These are phyloP conservation scores for Neofusicoccum ribis DNA, from an alignment of 2,329 filamentous ascomycete genomes.

Conservation along the genomic window DNA sequence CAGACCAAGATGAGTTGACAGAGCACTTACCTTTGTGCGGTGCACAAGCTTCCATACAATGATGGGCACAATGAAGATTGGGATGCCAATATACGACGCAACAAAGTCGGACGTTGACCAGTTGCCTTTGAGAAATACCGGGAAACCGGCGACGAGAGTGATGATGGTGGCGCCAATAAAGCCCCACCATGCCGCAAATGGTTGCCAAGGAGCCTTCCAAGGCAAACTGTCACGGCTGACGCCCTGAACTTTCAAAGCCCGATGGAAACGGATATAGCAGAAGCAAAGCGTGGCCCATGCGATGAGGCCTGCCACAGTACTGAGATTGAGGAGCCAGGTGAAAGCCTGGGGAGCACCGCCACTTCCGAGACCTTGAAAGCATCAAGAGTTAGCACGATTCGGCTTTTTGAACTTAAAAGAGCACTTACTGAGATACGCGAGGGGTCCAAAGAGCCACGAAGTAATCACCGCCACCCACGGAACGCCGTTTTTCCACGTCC, in stretches of 20 bases:
- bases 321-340: constrained; percentile 16
- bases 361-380: constrained; percentile 17
- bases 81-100: constrained; percentile 32
- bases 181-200: background rate
- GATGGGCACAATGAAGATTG: constrained; percentile 41
- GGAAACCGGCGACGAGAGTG: background rate
- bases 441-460: constrained; percentile 36
- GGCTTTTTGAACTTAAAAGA: constrained; percentile 54
- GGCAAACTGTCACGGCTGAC: constrained; percentile 31
- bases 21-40: constrained; percentile 37
- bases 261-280: constrained; percentile 47
- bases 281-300: background rate
- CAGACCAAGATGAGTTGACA: too few relatives aligned
- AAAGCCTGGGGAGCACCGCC: background rate
- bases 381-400: constrained; percentile 19
- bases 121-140: background rate
- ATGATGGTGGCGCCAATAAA: background rate
- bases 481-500: background rate
- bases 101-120: background rate
- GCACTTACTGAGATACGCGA: constrained; percentile 47
- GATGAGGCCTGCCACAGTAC: background rate
- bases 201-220: background rate
- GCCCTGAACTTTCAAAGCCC: constrained; percentile 50
- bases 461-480: constrained; percentile 36
- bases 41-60: constrained; percentile 44